Base-by-base conservation (phyloP, 2,329 filamentous ascomycete genomes). In the Didymella segeticola region DNA sequence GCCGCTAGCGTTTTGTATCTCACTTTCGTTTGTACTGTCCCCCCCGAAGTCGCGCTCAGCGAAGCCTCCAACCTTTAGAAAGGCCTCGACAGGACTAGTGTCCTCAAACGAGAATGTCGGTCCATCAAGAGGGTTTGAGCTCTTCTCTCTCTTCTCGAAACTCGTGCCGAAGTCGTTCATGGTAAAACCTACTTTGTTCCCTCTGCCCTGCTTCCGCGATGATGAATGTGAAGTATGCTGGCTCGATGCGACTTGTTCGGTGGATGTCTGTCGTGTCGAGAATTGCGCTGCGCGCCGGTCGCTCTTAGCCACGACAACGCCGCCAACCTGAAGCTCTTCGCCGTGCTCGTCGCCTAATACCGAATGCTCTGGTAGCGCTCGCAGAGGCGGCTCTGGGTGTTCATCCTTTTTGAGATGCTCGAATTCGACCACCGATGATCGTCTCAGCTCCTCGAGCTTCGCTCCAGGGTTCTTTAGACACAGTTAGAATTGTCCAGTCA, bases 401-500 rank as follows among this genome's bases (percentile, higher is more conserved):
- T 64, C 57, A 7, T 70, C 69, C 23, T 66, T 63, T 53, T 68
- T 75, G 45, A 77, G 55, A 51, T 76, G 74, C 51, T 77, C 73
- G 58, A 77, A 68, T 55, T 77, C 75, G 57, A 76, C 61, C 15
- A 80, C 64, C 2, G 79, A 81, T 29, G 72, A 76, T 22, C 77
- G 73, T 36, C 79, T 76, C 10, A 82, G 74, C 55, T 78, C 64
- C 54, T 81, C 79, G 54, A 82, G 78, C 62, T 77, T 75, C 38
- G 72, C 70, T 34, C 68, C 64, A 1, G 79, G 79, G 49, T 82
- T 74, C 79, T 81, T 73, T n/a, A 58, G 15, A 57, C 43, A 54
- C 34, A 60, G 26, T 47, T 54, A 48, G 61, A 66, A 65, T 75
- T 60, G 74, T 68, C 66, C 59, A 65, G 57, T 27, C 43, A 66